These are phyloP conservation scores for Verticillium longisporum DNA, from an alignment of 2,329 filamentous ascomycete species.

Conservation along the genomic window DNA sequence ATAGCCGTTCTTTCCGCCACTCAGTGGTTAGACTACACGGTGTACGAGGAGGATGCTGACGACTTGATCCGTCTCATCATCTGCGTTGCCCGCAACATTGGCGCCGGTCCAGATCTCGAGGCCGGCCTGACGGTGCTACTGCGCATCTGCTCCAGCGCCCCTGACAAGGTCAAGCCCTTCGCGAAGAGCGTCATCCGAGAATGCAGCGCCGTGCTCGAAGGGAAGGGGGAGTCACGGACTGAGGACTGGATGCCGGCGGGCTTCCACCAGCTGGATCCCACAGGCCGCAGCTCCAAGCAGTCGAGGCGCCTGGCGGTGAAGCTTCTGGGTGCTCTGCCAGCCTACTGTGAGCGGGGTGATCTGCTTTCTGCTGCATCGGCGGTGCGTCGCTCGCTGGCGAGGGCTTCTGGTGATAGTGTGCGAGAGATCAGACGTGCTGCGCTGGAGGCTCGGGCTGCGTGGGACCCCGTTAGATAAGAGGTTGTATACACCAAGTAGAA, in stretches of 20 bases:
- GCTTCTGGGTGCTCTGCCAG: conserved; percentile 40
- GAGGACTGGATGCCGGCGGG: conserved; percentile 21
- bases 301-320: conserved; percentile 41
- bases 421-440: conserved; percentile 45
- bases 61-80: conserved; percentile 43
- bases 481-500: background rate
- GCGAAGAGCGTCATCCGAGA: conserved; percentile 41
- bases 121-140: background rate
- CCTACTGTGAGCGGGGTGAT: conserved; percentile 38
- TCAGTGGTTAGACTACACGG: conserved; percentile 39
- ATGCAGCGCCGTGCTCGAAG: conserved; percentile 27
- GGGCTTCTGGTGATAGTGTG: conserved; percentile 46
- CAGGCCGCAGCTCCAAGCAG: conserved; percentile 3
- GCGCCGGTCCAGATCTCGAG: conserved; percentile 34
- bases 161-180: conserved; percentile 38
- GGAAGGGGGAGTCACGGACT: conserved; percentile 15
- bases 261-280: conserved; percentile 12
- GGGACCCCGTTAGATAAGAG: conserved; percentile 17
- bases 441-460: conserved; percentile 35
- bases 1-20: conserved; percentile 42
- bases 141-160: conserved; percentile 36
- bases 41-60: conserved; percentile 45
- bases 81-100: conserved; percentile 34
- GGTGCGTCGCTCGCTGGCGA: conserved; percentile 39
- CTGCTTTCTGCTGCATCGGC: conserved; percentile 35